Percentiles rank a stretch among this genome's conserved stretches.
phyloP scores from a whole-genome alignment of 129 eudicot species.

The Escallonia rubra region DNA sequence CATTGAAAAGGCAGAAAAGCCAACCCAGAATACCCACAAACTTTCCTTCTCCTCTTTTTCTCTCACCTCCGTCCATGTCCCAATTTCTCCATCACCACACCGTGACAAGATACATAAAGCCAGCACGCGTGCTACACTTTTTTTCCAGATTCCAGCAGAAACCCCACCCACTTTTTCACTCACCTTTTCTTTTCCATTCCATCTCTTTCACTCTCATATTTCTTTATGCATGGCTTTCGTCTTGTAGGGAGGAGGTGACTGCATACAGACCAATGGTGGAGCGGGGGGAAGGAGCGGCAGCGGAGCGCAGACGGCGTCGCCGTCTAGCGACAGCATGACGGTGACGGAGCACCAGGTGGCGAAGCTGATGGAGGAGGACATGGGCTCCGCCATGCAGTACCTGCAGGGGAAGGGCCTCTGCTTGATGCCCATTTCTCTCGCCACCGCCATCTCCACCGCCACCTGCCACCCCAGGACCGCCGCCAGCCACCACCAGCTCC shows the following conservation, averaged over 20 bases:
- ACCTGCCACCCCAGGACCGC: constrained; percentile 56
- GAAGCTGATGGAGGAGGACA: constrained; percentile 77
- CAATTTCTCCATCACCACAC: constrained; percentile 25
- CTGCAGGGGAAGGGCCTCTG: constrained; percentile 82
- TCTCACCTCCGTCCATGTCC: no score
- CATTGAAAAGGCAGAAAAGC: neutral
- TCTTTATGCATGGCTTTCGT: neutral
- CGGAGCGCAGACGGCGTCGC: constrained; percentile 30
- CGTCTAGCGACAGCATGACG: constrained; percentile 45
- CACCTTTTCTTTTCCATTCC: constrained; percentile 3
- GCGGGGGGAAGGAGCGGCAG: constrained; percentile 10
- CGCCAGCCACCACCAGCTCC: constrained; percentile 28
- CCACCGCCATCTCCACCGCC: constrained; percentile 70
- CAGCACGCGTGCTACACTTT: constrained; percentile 40
- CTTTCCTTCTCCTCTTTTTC: neutral
- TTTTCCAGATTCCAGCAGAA: constrained; percentile 34
- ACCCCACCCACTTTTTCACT: constrained; percentile 3
- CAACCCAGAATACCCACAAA: constrained; percentile 5
- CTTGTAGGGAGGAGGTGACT: constrained; percentile 28
- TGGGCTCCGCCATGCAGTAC: constrained; percentile 89
- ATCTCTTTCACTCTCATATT: neutral
- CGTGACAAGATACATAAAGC: constrained; percentile 53
- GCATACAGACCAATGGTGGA: constrained; percentile 16
- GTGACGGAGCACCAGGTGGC: constrained; percentile 73
- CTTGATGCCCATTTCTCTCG: constrained; percentile 82